phyloP scores from a whole-genome alignment of 345 rosid genomes.

The Garcia nutans region DNA sequence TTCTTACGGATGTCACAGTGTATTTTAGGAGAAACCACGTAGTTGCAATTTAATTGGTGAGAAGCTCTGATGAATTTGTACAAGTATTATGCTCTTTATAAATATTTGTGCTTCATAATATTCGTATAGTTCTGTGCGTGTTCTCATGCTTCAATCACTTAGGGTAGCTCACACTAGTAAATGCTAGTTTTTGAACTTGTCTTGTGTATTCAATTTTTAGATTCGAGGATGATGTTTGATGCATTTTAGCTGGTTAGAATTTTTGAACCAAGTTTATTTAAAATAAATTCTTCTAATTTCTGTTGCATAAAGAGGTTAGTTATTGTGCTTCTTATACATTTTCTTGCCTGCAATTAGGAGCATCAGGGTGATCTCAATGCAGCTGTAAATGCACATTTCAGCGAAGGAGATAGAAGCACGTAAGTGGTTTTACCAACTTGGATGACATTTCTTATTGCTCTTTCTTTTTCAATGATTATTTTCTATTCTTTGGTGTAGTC shows the following conservation, averaged over 20 bases:
- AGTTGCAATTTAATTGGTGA: not conserved
- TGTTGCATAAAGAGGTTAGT: not conserved
- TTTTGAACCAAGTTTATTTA: not conserved
- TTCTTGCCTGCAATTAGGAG: slow-evolving; percentile 51
- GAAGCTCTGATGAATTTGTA: too few relatives aligned
- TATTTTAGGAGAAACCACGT: too few relatives aligned
- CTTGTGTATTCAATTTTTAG: not conserved
- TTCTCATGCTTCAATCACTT: not conserved
- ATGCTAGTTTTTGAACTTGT: not conserved
- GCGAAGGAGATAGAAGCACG: slow-evolving; percentile 74
- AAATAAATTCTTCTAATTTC: not conserved
- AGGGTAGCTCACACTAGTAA: not conserved
- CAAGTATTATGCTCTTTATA: too few relatives aligned
- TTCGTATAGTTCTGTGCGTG: not conserved
- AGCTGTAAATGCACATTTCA: slow-evolving; percentile 89
- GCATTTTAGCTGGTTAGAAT: not conserved
- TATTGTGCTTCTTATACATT: slow-evolving; percentile 17
- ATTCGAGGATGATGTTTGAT: not conserved
- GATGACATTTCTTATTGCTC: not conserved
- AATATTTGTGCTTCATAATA: not conserved
- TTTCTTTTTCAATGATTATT: not conserved
- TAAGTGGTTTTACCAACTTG: slow-evolving; percentile 25
- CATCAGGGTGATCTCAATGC: slow-evolving; percentile 89
- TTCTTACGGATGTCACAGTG: not conserved
- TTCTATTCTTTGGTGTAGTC: not conserved